Conservation (phyloP, 1,139 yeast genomes). For the Hansenula anomala region DNA sequence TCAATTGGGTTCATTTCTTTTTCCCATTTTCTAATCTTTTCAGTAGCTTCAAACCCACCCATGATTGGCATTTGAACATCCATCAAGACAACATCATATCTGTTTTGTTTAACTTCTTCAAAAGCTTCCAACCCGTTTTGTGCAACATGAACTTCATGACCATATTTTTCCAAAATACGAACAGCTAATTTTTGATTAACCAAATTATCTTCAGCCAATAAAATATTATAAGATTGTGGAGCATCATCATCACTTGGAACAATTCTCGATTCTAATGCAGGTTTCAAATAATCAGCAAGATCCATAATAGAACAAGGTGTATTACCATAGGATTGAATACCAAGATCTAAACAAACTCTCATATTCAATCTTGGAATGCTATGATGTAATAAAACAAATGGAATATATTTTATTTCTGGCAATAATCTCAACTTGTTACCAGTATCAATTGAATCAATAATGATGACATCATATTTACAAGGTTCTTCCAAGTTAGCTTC, state of each 20-base stretch:
- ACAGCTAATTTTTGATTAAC: slow-evolving; percentile 87
- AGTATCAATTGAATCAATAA: slow-evolving; percentile 73
- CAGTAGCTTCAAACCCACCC: slow-evolving; percentile 93
- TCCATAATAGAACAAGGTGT: slow-evolving; percentile 82
- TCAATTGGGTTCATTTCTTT: slow-evolving; percentile 58
- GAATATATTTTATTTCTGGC: slow-evolving; percentile 76
- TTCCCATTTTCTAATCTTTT: slow-evolving; percentile 83
- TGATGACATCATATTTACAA: slow-evolving; percentile 69
- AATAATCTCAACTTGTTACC: slow-evolving; percentile 65
- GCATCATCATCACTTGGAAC: slow-evolving; percentile 80
- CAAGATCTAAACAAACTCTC: slow-evolving; percentile 78
- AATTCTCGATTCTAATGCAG: slow-evolving; percentile 78
- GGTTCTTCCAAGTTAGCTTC: slow-evolving; percentile 38
- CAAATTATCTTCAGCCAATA: slow-evolving; percentile 82
- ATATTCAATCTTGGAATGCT: slow-evolving; percentile 75
- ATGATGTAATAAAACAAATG: slow-evolving; percentile 72
- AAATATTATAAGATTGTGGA: slow-evolving; percentile 65
- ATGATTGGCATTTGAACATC: slow-evolving; percentile 95
- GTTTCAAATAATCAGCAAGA: slow-evolving; percentile 75
- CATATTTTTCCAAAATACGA: slow-evolving; percentile 74
- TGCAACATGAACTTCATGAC: slow-evolving; percentile 77
- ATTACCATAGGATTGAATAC: slow-evolving; percentile 83
- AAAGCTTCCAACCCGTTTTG: slow-evolving; percentile 83
- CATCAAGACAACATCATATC: slow-evolving; percentile 79
- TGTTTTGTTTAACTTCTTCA: slow-evolving; percentile 56